Evolutionary conservation across 2,329 filamentous ascomycete genomes (phyloP).

Genomic region (Aspergillus brunneoviolaceus): DNA sequence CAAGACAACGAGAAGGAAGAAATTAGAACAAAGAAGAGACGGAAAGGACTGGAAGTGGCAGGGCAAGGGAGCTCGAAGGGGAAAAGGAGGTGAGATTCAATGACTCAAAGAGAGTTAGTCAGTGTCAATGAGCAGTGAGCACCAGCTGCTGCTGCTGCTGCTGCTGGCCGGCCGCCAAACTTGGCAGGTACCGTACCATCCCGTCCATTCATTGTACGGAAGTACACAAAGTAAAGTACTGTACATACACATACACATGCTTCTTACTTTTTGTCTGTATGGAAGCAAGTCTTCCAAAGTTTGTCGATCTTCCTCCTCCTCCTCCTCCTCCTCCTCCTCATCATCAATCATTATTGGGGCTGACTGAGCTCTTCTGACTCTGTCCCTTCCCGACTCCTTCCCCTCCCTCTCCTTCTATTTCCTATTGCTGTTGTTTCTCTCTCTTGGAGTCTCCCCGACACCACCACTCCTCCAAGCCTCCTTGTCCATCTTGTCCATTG

Average conservation of each 20-base stretch:
- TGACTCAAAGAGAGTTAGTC: too few species aligned
- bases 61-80: not conserved
- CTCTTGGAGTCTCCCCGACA: too few species aligned
- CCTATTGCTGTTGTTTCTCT: not conserved
- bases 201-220: too few species aligned
- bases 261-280: too few species aligned
- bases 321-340: not conserved
- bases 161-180: conserved; percentile 10
- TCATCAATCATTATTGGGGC: not conserved
- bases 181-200: not conserved
- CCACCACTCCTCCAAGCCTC: too few species aligned
- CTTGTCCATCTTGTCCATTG: too few species aligned
- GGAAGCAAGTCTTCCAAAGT: not conserved
- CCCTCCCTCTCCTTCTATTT: not conserved
- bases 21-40: conserved; percentile 1
- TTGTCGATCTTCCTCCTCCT: not conserved
- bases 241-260: too few species aligned
- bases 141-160: too few species aligned
- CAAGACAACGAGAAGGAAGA: not conserved
- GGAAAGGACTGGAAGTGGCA: not conserved
- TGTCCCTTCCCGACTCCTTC: not conserved
- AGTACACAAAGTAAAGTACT: too few species aligned
- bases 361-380: not conserved
- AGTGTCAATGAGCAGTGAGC: not conserved
- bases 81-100: conserved; percentile 8